Evolutionary conservation across 73 alveolate genomes (phyloP), one percentile per base, ranked within the genome.

Genomic region (Tetrahymena elliotti): DNA sequence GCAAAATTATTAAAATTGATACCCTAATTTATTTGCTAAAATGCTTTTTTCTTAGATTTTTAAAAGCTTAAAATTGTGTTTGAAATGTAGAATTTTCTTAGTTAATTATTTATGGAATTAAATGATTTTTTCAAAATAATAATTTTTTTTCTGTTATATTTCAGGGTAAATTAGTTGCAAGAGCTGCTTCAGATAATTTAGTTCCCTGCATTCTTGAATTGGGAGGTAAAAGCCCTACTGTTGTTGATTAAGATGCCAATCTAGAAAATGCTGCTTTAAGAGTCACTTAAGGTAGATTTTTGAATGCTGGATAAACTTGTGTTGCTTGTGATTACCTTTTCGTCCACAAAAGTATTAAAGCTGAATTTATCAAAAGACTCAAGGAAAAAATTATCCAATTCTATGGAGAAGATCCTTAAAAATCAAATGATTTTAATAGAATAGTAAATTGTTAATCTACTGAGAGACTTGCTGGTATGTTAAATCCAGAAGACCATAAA

Each of bases 201-300:
- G 97, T 98, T 11, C 99, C 99, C 0, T 96, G 99, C 40, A 96
- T 98, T 31, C 94, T 98, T 31, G 99, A 98, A 94, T 96, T 98
- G 83, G 99, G 99, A 13, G 99, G 99, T 12, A 98, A 98, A 92
- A 95, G 97, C 82, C 99, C 99, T 38, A 98, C 98, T n/a, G 96
- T 98, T 53, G 99, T 98, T 0, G 99, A 98, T 93, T 95, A 96
- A 84, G 96, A 97, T 93, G 99, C 99, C 6, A 97, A 98, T 83
- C 84, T 98, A 24, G 97, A 98, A 92, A 93, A 95, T 68, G 97
- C 98, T 93, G 99, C 99, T 11, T 84, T 96, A 96, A 97, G 99
- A 96, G 97, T 98, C 24, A 95, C 96, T 38, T 96, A 96, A 47
- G 99, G 99, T 35, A 97, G 99, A 96, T 98, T 95, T 94, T 34